Conservation (phyloP, 2,329 filamentous ascomycete genomes). For the Trichoderma guizhouense region DNA sequence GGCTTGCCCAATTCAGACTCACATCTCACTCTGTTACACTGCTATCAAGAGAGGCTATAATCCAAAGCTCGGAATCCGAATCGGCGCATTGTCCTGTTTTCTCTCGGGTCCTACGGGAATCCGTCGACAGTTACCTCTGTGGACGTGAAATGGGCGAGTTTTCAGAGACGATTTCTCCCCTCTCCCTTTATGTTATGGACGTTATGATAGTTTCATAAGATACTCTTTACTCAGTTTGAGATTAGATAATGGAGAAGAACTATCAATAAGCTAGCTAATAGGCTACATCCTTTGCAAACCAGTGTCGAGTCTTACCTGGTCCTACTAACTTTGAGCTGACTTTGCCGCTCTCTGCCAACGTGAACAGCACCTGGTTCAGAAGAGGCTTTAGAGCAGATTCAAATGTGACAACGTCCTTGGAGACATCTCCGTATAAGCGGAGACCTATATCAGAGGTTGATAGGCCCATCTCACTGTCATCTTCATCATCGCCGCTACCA, state of each 20-base stretch:
- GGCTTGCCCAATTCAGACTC: not conserved
- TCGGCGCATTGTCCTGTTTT: not conserved
- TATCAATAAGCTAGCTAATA: not conserved
- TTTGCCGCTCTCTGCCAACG: not conserved
- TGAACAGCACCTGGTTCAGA: not conserved
- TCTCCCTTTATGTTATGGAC: not conserved
- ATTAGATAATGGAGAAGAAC: not conserved
- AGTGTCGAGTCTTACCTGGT: not conserved
- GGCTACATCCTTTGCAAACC: not conserved
- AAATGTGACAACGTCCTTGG: not conserved
- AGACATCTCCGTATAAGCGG: not conserved
- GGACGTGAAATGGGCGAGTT: too few species aligned
- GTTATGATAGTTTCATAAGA: not conserved
- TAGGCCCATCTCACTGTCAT: not conserved
- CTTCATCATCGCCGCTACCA: not conserved
- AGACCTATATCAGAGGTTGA: not conserved
- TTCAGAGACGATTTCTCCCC: not conserved
- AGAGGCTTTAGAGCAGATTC: not conserved
- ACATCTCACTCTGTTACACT: not conserved
- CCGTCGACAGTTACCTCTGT: not conserved
- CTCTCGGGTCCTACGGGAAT: not conserved
- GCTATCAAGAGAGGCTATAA: not conserved
- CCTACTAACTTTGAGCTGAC: not conserved
- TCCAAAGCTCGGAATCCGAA: not conserved
- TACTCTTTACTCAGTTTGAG: not conserved